Conservation (phyloP, 257 asterid species). For the Solanum rostratum region DNA sequence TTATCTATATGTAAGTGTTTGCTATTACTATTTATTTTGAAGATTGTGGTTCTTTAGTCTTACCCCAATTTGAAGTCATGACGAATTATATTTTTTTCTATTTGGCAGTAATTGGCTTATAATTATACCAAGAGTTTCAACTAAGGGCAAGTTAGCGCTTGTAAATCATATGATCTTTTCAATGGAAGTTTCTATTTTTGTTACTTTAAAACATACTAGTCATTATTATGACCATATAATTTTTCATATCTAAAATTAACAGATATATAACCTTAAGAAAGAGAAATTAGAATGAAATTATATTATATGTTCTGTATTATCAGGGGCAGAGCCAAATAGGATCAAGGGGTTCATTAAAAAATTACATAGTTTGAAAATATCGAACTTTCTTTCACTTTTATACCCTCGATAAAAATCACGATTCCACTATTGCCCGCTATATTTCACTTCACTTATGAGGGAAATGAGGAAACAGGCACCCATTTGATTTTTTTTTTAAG, state of each 20-base stretch:
- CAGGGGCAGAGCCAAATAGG: background rate
- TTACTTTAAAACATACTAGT: background rate
- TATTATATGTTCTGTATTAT: background rate
- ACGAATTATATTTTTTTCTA: too few relatives aligned
- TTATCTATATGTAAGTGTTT: too few relatives aligned
- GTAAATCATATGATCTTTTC: background rate
- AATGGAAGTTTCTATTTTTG: too few relatives aligned
- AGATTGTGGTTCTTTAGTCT: too few relatives aligned
- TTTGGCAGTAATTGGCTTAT: background rate
- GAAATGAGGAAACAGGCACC: background rate
- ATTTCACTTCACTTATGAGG: too few relatives aligned
- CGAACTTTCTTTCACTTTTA: too few relatives aligned
- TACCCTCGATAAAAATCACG: too few relatives aligned
- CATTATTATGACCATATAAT: background rate
- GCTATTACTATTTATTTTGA: too few relatives aligned
- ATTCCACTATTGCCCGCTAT: background rate
- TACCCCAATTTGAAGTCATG: too few relatives aligned
- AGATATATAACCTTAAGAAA: background rate
- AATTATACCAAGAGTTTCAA: background rate
- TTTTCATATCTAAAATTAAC: background rate
- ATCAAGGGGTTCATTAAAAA: background rate
- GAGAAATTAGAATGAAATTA: background rate
- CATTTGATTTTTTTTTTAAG: too few relatives aligned
- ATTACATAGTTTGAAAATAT: too few relatives aligned
- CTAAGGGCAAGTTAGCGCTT: background rate